Evolutionary conservation across 1,284 basidiomycete species (phyloP).

Genomic region (Melampsora americana): DNA sequence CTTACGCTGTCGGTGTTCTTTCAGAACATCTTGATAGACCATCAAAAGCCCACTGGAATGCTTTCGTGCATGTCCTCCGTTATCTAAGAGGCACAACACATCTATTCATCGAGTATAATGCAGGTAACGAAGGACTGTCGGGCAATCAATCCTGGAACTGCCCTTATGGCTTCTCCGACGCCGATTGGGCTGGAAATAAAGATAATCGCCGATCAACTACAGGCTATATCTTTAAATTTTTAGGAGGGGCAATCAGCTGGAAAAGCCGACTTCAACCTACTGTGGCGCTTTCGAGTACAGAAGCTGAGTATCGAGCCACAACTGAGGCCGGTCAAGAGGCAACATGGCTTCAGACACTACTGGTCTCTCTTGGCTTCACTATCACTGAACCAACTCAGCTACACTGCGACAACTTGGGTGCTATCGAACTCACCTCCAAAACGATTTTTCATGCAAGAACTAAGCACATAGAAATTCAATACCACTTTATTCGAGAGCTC

Average conservation of each 20-base stretch:
- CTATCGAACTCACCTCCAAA: neutral
- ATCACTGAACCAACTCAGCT: neutral
- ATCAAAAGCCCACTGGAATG: neutral
- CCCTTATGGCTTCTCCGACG: conserved; percentile 1
- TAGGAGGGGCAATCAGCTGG: too few relatives aligned
- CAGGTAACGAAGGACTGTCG: neutral
- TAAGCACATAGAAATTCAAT: neutral
- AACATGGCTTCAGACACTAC: neutral
- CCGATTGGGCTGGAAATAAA: too few relatives aligned
- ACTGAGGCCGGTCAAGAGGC: conserved; percentile 13
- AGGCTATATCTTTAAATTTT: too few relatives aligned
- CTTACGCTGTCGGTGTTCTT: neutral
- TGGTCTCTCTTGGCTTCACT: neutral
- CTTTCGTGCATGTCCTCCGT: neutral
- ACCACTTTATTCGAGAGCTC: neutral
- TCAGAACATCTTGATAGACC: conserved; percentile 3
- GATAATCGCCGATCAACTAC: too few relatives aligned
- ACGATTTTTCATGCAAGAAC: neutral
- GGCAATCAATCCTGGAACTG: neutral
- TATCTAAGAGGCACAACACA: conserved; percentile 5
- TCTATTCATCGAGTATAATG: neutral
- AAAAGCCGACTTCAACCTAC: too few relatives aligned
- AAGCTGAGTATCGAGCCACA: conserved; percentile 20
- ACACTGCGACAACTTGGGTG: neutral
- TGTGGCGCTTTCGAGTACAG: too few relatives aligned